Evolutionary conservation across 495 filamentous ascomycete genomes (phyloP).

Genomic region (Penicillium canariense): DNA sequence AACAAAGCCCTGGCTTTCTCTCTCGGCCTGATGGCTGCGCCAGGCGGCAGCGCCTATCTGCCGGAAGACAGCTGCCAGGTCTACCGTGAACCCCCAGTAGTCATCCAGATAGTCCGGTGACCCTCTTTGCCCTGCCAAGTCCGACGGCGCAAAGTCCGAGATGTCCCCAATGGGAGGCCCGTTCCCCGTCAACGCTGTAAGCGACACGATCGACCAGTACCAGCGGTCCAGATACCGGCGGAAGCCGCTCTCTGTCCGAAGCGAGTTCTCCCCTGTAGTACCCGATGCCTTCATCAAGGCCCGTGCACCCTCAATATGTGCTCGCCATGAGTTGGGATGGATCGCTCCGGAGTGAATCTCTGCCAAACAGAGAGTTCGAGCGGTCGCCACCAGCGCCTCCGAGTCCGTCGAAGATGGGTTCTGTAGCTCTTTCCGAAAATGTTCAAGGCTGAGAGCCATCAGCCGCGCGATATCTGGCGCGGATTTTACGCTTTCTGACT

Average conservation of each 20-base stretch:
- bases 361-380: slow-evolving; percentile 48
- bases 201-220: slow-evolving; percentile 47
- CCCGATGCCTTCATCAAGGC: slow-evolving; percentile 40
- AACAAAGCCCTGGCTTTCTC: slow-evolving; percentile 11
- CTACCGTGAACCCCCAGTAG: slow-evolving; percentile 48
- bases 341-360: slow-evolving; percentile 49
- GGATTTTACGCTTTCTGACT: slow-evolving; percentile 42
- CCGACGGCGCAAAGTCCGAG: slow-evolving; percentile 17
- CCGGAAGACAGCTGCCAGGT: slow-evolving; percentile 41
- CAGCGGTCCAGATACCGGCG: slow-evolving; percentile 45
- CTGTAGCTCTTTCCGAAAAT: slow-evolving; percentile 45
- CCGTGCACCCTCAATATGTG: slow-evolving; percentile 45
- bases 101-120: slow-evolving; percentile 46
- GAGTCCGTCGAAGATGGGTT: slow-evolving; percentile 35
- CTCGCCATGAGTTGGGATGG: slow-evolving; percentile 47
- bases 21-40: slow-evolving; percentile 30
- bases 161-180: slow-evolving; percentile 42
- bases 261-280: slow-evolving; percentile 26
- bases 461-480: slow-evolving; percentile 45
- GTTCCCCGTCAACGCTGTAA: slow-evolving; percentile 47
- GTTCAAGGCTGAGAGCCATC: slow-evolving; percentile 46
- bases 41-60: slow-evolving; percentile 45
- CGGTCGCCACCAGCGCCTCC: slow-evolving; percentile 45
- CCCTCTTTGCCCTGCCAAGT: slow-evolving; percentile 15
- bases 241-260: slow-evolving; percentile 35